Evolutionary conservation across 164 flowering plant species (phyloP).

Genomic region (Sextonia rubra): DNA sequence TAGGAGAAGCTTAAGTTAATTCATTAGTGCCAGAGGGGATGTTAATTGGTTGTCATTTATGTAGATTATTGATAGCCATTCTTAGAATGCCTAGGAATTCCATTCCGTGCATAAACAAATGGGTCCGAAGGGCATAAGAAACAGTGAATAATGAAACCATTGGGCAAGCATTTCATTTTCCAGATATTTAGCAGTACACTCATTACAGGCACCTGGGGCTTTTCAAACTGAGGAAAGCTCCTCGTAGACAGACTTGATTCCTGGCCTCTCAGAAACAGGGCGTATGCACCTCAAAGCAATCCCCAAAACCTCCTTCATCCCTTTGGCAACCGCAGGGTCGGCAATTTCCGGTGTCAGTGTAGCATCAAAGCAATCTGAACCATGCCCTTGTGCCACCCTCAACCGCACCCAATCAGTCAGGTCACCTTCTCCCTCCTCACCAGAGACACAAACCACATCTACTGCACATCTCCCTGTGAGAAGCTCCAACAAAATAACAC

Average conservation of each 20-base stretch:
- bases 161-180: not conserved
- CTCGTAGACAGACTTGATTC: constrained; percentile 86
- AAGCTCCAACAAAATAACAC: constrained; percentile 79
- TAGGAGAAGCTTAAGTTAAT: no score
- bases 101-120: no score
- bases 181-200: not conserved
- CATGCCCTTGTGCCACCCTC: constrained; percentile 70
- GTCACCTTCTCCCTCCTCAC: constrained; percentile 74
- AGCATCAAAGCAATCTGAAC: constrained; percentile 67
- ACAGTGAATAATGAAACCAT: no score
- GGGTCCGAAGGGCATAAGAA: no score
- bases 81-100: no score
- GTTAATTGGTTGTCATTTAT: no score
- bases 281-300: constrained; percentile 81
- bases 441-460: constrained; percentile 59
- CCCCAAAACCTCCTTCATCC: constrained; percentile 75
- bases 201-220: not conserved
- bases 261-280: constrained; percentile 84
- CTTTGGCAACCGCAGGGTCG: constrained; percentile 55
- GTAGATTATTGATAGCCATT: no score
- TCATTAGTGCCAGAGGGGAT: no score
- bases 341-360: constrained; percentile 40
- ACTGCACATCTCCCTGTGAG: constrained; percentile 90
- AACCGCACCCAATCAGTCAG: constrained; percentile 81
- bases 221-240: constrained; percentile 88